phyloP scores from a whole-genome alignment of 139 green algal species.

The Chlamydomonas sp. region DNA sequence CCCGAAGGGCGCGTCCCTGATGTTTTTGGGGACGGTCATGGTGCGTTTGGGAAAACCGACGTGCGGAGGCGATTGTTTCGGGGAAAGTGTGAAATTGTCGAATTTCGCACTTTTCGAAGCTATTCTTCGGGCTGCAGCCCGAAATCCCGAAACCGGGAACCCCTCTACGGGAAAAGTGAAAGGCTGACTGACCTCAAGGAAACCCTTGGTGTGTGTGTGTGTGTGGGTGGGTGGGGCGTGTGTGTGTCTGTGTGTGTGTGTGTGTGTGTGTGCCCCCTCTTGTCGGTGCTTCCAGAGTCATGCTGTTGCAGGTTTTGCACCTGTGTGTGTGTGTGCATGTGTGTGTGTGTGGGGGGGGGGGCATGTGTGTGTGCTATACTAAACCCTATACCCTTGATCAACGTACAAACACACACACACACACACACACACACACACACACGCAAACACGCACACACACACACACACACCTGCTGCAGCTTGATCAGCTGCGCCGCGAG shows the following conservation, averaged over 20 bases:
- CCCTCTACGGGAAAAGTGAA: neutral
- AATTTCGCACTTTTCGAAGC: too few species aligned
- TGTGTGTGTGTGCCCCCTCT: slow-evolving; percentile 8
- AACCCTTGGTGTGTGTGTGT: too few species aligned
- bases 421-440: too few species aligned
- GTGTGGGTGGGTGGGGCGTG: neutral
- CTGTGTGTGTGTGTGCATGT: neutral
- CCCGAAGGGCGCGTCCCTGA: too few species aligned
- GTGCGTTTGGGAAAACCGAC: too few species aligned
- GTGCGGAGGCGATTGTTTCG: neutral
- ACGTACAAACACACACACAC: too few species aligned
- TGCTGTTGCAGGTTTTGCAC: neutral
- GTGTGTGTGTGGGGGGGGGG: too few species aligned
- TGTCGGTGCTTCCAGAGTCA: neutral
- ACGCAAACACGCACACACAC: slow-evolving; percentile 6
- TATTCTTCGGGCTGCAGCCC: too few species aligned
- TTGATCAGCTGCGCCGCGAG: neutral
- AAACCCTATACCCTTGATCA: neutral
- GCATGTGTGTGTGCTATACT: neutral
- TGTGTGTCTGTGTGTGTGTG: slow-evolving; percentile 16
- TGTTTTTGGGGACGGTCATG: neutral
- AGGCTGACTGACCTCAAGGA: too few species aligned
- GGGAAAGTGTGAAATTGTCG: neutral
- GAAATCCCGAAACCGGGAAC: neutral
- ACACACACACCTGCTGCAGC: neutral